Conservation (phyloP, 345 rosid genomes). For the Gossypium ekmanianum region DNA sequence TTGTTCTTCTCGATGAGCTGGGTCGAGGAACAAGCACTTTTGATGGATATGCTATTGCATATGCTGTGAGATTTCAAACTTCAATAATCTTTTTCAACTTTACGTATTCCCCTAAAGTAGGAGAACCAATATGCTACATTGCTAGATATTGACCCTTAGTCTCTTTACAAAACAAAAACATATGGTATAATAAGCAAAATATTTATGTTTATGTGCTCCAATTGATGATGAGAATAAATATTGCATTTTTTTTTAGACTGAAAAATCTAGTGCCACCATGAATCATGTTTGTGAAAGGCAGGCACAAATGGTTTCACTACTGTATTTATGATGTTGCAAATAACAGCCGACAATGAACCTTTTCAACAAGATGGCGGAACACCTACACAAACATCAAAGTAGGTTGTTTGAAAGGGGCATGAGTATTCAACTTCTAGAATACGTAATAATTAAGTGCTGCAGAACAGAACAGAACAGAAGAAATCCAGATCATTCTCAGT, state of each 20-base stretch:
- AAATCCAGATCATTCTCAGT: neutral
- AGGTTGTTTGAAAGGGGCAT: neutral
- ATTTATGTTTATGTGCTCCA: neutral
- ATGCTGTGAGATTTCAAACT: slow-evolving; percentile 52
- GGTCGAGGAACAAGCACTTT: slow-evolving; percentile 99
- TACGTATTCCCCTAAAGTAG: neutral
- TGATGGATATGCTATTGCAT: slow-evolving; percentile 95
- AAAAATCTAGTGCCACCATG: neutral
- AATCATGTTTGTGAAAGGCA: neutral
- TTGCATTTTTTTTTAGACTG: neutral
- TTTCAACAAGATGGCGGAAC: slow-evolving; percentile 87
- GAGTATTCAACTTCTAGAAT: neutral
- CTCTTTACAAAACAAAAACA: neutral
- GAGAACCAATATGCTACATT: neutral
- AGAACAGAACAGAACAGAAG: slow-evolving; percentile 10
- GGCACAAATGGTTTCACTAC: neutral
- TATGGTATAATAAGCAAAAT: neutral
- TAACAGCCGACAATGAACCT: slow-evolving; percentile 75
- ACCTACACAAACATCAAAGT: slow-evolving; percentile 41
- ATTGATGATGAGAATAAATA: neutral
- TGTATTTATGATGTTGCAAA: slow-evolving; percentile 50
- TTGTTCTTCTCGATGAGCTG: slow-evolving; percentile 87
- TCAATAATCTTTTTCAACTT: neutral
- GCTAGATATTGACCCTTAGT: neutral
- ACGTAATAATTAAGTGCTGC: neutral